Percentiles rank a stretch among this genome's conserved stretches.
Conservation (phyloP, 2,329 filamentous ascomycete species). For the Fusarium foetens region DNA sequence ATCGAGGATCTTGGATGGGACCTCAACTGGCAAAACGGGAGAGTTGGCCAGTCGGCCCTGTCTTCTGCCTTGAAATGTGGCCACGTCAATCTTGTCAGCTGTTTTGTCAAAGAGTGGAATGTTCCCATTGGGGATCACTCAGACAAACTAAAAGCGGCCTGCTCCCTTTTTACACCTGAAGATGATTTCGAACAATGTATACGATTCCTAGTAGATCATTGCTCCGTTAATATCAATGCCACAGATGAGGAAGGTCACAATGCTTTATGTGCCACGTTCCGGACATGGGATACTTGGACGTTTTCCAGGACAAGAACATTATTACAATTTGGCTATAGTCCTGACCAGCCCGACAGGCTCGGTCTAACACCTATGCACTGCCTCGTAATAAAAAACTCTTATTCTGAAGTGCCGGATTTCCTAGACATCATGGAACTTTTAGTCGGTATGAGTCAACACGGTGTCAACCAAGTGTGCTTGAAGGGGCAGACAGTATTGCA, state of each 20-base stretch:
- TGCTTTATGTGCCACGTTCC: background rate
- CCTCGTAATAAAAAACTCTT: background rate
- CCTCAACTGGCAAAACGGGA: background rate
- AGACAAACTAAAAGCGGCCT: fast-evolving
- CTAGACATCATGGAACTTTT: fast-evolving
- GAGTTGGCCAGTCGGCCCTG: background rate
- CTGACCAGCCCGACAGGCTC: fast-evolving
- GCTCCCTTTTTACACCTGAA: fast-evolving
- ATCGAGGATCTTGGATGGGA: background rate
- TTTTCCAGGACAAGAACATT: background rate
- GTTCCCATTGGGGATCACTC: background rate
- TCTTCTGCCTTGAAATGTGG: background rate
- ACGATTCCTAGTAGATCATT: background rate
- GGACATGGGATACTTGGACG: too few relatives aligned
- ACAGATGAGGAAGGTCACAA: fast-evolving
- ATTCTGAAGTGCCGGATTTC: background rate
- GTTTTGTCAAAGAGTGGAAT: background rate
- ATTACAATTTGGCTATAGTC: background rate
- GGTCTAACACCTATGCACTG: background rate
- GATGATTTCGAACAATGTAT: fast-evolving
- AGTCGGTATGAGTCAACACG: fast-evolving
- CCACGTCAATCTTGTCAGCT: background rate
- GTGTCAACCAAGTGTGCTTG: background rate
- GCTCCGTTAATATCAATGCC: background rate
- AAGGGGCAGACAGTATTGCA: background rate